Evolutionary conservation across 108 stramenopile genomes (phyloP), one percentile per base, ranked within the genome.

Genomic region (Cyclostephanos tholiformis): DNA sequence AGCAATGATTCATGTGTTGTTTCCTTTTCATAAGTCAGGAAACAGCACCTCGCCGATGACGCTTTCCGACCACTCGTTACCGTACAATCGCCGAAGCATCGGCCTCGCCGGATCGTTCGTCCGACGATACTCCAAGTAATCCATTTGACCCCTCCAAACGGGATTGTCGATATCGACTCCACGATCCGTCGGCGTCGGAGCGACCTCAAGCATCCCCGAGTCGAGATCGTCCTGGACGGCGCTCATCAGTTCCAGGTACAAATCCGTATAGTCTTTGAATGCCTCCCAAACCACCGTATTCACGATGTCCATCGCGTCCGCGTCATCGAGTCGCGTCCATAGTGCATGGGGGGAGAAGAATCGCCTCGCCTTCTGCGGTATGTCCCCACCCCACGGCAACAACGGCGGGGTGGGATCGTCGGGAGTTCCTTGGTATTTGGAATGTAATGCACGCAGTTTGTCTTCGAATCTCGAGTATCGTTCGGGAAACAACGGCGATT

Each of bases 51-150:
- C 74, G 43, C 77, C 53, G 35, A 94, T 85, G 49, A 90, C 65
- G 19, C 63, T 43, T 46, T 94, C 85, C 3, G 93, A 84, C 87
- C 87, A 94, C 23, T 91, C 88, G 10, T 72, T 68, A 39, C 93
- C 93, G 82, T 85, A 94, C 65, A 94, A 68, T 16, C 87, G 65
- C 56, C 80, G 87, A 20, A 94, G 76, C 93, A 94, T 94, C 41
- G 93, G 93, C 73, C 88, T 82, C 17, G 93, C 93, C n/a, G 93
- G 93, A 77, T 94, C 93, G 69, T 89, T 91, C 17, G 35, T 57
- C 19, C 87, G 59, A 64, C 92, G 67, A 76, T 94, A 94, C 11
- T 85, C 75, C 19, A 91, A 58, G 66, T 94, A 94, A 32, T 69
- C 74, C 39, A 30, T 39, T 59, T 75, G 61, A 32, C 79, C 69